Evolutionary conservation across 345 rosid species (phyloP), one percentile per base, ranked within the genome.

Genomic region (Erucastrum elatum): DNA sequence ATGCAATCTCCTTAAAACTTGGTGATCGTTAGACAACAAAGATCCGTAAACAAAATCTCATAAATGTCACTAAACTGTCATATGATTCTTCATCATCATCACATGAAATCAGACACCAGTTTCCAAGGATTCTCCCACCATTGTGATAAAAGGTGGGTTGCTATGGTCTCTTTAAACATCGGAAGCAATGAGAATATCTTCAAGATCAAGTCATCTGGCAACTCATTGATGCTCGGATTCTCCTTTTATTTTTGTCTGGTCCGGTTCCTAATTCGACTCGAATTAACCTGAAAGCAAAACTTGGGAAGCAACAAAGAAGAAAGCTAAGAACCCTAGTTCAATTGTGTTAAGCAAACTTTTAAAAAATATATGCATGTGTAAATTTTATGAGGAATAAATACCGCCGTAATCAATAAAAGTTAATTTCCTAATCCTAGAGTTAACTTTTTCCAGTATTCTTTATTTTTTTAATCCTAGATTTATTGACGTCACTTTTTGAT

Each of bases 201-300:
- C 74, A 76, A 17, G 5, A 58, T 7, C 79, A 76, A 30, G 13
- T 76, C 79, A 59, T 68, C 68, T 67, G 74, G 79, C 35, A 76
- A 68, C 6, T 67, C 72, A 35, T 30, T 37, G 29, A 74, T 15
- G 10, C 10, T 49, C 26, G 2, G 5, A 49, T 21, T 33, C 77
- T 73, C 61, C 69, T 63, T 73, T 3, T 11, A 13, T 68, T 44
- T 60, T 60, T 11, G 7, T 26, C 63, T 58, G 7, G 7, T 59
- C 7, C 15, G 27, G 64, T 59, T 59, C 17, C 53, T 66, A 11
- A 6, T 21, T 39, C 0, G 70, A 39, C 9, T 39, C 5, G 55
- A 21, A 64, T 4, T 61, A 16, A 16, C 4, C 8, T 15, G 59
- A n/a, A 49, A 15, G 39, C 16, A 11, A 66, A 41, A 66, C 56